These are phyloP conservation scores for Tuber borchii DNA, from an alignment of 495 filamentous ascomycete genomes.

Conservation along the genomic window DNA sequence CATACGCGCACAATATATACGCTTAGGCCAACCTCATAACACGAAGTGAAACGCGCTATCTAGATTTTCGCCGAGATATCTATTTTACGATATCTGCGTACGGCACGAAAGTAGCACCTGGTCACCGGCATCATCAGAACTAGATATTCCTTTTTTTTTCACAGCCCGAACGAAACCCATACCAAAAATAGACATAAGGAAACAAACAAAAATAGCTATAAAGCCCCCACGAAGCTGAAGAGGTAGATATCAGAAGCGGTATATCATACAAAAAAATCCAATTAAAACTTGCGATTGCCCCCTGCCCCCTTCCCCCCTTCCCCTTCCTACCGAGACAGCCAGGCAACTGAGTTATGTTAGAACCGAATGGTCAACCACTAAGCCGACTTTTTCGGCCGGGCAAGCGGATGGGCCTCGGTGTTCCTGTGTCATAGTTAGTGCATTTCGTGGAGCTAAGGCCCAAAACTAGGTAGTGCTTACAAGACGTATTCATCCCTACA, in stretches of 20 bases:
- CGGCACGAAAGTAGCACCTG: background rate
- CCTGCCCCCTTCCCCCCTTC: background rate
- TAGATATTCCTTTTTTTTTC: background rate
- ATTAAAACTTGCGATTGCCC: background rate
- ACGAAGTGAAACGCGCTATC: background rate
- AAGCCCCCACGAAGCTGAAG: background rate
- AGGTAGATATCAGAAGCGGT: background rate
- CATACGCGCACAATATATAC: background rate
- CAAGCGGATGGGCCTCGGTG: constrained; percentile 72
- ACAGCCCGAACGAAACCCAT: background rate
- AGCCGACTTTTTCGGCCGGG: constrained; percentile 44
- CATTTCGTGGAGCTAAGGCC: background rate
- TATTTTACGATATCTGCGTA: background rate
- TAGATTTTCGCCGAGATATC: background rate
- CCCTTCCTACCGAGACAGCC: constrained; percentile 15
- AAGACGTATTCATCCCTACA: constrained; percentile 57
- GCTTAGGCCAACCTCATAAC: background rate
- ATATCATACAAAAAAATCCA: constrained; percentile 9
- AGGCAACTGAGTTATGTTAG: background rate
- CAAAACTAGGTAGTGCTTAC: constrained; percentile 42
- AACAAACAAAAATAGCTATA: too few relatives aligned
- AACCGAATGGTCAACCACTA: background rate
- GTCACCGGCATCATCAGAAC: background rate
- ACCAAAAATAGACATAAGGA: background rate
- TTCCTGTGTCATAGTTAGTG: constrained; percentile 49